A percentile compares a stretch with the other conserved stretches of the same genome.
Evolutionary conservation across 495 filamentous ascomycete species (phyloP).

Genomic region (Penicillium flavigenum): DNA sequence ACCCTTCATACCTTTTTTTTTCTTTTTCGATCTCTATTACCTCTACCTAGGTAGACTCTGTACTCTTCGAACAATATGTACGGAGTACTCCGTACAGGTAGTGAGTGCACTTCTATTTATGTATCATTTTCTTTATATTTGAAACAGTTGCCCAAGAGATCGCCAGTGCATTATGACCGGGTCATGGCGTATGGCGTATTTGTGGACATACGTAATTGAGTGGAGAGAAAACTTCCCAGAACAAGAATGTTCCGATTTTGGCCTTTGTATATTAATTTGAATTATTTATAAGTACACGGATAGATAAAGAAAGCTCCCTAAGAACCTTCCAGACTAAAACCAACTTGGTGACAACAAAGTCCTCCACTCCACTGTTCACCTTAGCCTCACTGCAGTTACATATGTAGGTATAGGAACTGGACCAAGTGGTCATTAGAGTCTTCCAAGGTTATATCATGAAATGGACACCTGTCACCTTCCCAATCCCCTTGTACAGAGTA

Average conservation of each 20-base stretch:
- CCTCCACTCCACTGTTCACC: too few species aligned
- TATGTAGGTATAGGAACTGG: background rate
- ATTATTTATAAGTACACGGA: background rate
- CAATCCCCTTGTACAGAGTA: background rate
- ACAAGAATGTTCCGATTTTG: background rate
- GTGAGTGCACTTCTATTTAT: background rate
- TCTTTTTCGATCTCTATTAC: background rate
- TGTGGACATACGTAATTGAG: slow-evolving; percentile 11
- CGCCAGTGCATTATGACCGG: background rate
- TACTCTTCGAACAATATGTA: too few species aligned
- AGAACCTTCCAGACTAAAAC: background rate
- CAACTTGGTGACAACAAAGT: background rate
- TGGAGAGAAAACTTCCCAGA: slow-evolving; percentile 4
- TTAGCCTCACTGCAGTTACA: background rate
- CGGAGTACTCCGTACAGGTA: background rate
- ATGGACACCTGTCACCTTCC: background rate
- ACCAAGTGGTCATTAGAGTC: background rate
- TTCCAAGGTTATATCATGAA: background rate
- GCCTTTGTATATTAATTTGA: background rate
- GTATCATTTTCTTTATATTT: background rate
- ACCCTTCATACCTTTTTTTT: slow-evolving; percentile 8
- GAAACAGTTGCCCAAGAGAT: slow-evolving; percentile 1
- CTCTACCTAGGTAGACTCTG: too few species aligned
- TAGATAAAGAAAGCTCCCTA: background rate
- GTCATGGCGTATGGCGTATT: background rate